phyloP scores from a whole-genome alignment of 179 eudicot species.

The Carnegiea gigantea region DNA sequence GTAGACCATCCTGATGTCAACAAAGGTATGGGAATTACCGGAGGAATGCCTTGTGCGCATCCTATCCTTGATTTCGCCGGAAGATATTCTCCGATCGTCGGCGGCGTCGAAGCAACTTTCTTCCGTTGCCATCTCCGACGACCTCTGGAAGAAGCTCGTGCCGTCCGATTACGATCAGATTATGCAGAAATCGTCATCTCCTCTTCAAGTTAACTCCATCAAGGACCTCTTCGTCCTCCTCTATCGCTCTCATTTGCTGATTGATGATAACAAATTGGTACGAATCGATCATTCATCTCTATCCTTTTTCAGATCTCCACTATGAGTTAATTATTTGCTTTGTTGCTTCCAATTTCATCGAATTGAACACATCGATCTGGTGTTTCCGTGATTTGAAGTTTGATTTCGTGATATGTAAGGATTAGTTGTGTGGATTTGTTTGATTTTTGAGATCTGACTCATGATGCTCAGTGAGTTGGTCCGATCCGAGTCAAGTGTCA shows the following conservation, averaged over 20 bases:
- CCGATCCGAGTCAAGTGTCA: too few relatives aligned
- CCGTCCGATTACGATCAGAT: conserved; percentile 12
- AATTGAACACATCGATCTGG: neutral
- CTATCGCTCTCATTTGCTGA: conserved; percentile 12
- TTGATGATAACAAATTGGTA: neutral
- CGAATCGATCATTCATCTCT: neutral
- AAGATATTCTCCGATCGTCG: conserved; percentile 12
- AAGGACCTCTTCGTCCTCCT: conserved; percentile 8
- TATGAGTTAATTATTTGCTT: neutral
- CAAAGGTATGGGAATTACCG: neutral
- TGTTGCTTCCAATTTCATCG: neutral
- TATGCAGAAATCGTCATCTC: neutral
- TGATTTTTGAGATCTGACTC: neutral
- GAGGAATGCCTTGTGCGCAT: neutral
- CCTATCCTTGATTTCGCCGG: neutral
- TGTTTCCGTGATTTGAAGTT: neutral
- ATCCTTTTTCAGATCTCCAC: neutral
- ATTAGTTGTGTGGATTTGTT: too few relatives aligned
- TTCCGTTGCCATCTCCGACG: conserved; percentile 3
- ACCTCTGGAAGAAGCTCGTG: conserved; percentile 10
- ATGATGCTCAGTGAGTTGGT: neutral
- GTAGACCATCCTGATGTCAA: too few relatives aligned
- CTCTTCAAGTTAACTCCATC: neutral
- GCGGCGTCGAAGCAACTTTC: neutral
- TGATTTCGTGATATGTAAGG: neutral